These are phyloP conservation scores for Blastobotrys arbuscula DNA, from an alignment of 1,139 yeast genomes.

Conservation along the genomic window DNA sequence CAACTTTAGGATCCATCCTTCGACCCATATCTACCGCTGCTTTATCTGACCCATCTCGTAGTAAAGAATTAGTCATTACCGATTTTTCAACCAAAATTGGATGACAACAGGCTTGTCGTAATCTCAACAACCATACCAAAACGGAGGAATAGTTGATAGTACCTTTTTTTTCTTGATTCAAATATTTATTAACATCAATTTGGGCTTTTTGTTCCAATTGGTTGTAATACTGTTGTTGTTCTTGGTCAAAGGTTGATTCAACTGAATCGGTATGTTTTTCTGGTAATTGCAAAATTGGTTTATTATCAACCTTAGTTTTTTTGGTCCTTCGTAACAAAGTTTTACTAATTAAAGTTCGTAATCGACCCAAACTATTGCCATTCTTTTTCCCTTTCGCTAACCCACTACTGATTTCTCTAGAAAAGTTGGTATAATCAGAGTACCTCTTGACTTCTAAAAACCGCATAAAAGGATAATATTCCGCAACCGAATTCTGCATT, in stretches of 20 bases:
- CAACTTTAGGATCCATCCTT: not conserved
- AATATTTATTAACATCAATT: slow-evolving; percentile 48
- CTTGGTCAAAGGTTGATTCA: slow-evolving; percentile 47
- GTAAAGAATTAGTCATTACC: slow-evolving; percentile 31
- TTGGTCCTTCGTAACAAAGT: slow-evolving; percentile 78
- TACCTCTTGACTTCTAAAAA: slow-evolving; percentile 59
- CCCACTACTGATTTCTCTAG: slow-evolving; percentile 54
- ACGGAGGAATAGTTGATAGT: slow-evolving; percentile 48
- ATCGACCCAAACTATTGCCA: slow-evolving; percentile 46
- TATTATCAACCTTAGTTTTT: slow-evolving; percentile 67
- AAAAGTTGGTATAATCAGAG: slow-evolving; percentile 48
- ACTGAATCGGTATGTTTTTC: slow-evolving; percentile 49
- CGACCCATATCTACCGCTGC: slow-evolving; percentile 21
- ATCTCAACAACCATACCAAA: slow-evolving; percentile 65
- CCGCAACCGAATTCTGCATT: slow-evolving; percentile 80
- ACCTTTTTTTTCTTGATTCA: slow-evolving; percentile 30
- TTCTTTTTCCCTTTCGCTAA: slow-evolving; percentile 34
- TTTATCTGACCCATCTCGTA: slow-evolving; percentile 14
- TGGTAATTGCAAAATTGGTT: slow-evolving; percentile 65
- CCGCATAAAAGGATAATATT: slow-evolving; percentile 68
- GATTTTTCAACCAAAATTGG: slow-evolving; percentile 56
- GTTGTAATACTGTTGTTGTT: slow-evolving; percentile 49
- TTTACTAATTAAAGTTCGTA: slow-evolving; percentile 73
- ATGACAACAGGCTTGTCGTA: slow-evolving; percentile 91
- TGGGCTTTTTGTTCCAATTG: slow-evolving; percentile 56